Conservation (phyloP, 148 eudicot genomes). For the Camellia granthamiana region DNA sequence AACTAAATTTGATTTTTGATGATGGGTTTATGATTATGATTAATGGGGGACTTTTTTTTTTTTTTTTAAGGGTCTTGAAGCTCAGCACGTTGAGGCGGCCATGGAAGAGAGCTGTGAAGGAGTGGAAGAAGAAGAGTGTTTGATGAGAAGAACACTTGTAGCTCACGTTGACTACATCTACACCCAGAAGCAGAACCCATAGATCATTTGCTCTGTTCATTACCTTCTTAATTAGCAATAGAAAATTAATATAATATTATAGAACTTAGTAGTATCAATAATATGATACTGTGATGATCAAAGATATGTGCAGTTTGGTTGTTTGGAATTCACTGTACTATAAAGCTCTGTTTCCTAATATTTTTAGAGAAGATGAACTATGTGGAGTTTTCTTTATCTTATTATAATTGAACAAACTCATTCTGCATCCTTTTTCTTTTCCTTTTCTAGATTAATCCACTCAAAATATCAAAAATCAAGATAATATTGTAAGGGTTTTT, state of each 20-base stretch:
- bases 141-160: constrained; percentile 43
- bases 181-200: constrained; percentile 52
- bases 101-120: constrained; percentile 40
- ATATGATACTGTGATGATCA: not conserved
- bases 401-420: not conserved
- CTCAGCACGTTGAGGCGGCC: constrained; percentile 13
- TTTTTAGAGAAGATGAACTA: not conserved
- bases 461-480: too few species aligned
- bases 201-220: not conserved
- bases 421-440: not conserved
- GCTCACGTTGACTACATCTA: constrained; percentile 55
- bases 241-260: not conserved
- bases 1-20: not conserved
- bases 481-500: too few species aligned
- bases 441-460: too few species aligned
- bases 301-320: not conserved
- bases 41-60: not conserved
- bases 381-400: not conserved
- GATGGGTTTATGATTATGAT: constrained; percentile 1
- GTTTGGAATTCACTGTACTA: not conserved
- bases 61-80: constrained; percentile 16
- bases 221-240: not conserved
- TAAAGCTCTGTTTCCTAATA: too few species aligned
- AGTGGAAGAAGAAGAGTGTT: constrained; percentile 44
- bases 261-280: not conserved